These are phyloP conservation scores for Oxyria digyna DNA, from an alignment of 148 eudicot genomes.

Conservation along the genomic window DNA sequence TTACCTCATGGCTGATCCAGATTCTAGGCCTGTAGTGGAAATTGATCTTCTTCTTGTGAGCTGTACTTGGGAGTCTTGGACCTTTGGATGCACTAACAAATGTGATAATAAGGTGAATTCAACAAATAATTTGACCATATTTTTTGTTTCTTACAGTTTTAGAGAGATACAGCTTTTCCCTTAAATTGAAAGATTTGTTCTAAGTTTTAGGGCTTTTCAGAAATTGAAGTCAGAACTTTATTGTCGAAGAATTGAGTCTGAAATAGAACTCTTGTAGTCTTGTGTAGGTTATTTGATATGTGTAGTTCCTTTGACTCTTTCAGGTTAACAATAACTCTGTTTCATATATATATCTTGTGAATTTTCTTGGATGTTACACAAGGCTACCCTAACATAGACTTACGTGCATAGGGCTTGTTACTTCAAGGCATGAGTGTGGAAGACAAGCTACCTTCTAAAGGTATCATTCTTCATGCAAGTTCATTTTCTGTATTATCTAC, in stretches of 20 bases:
- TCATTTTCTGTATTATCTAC: background rate
- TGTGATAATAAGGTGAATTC: background rate
- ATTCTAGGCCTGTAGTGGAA: background rate
- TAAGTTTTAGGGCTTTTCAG: background rate
- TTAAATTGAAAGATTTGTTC: background rate
- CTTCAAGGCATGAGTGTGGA: constrained; percentile 1
- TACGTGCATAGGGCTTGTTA: constrained; percentile 3
- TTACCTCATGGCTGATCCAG: background rate
- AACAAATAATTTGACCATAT: background rate
- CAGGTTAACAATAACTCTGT: background rate
- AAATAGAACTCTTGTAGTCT: background rate
- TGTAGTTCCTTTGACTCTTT: background rate
- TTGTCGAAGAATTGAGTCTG: too few species aligned
- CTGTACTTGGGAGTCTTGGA: background rate
- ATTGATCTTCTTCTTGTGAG: background rate
- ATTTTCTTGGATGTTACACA: background rate
- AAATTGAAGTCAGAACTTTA: background rate
- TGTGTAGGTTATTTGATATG: background rate
- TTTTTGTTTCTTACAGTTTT: background rate
- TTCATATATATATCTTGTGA: background rate
- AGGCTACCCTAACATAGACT: background rate
- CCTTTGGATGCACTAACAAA: background rate
- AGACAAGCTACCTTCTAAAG: background rate
- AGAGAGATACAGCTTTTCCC: background rate
- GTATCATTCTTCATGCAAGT: background rate